Evolutionary conservation across 2,329 filamentous ascomycete genomes (phyloP), one percentile per base, ranked within the genome.

Genomic region (Venturia oleaginea): DNA sequence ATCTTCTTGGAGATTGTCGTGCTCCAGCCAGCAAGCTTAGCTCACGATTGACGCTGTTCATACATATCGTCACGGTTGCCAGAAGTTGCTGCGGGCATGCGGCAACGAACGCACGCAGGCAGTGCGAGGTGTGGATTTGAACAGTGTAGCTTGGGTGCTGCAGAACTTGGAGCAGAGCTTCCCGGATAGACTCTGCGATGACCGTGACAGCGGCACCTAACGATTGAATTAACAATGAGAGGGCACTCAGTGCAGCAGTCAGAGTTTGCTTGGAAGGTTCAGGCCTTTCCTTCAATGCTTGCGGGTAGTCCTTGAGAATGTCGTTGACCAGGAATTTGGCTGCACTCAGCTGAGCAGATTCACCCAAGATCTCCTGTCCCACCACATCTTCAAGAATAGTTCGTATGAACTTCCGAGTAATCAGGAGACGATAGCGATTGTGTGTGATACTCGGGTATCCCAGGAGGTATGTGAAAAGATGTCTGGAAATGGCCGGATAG

Each of bases 141-240:
- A 99, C 94, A 4, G 92, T 94, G 75, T 97, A 97, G 76, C 91
- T 97, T 0, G 92, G 91, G 75, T 99, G 94, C 70, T 96, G 91
- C 32, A 97, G 80, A 6, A 96, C 90, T 73, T 97, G 92, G 46
- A 97, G 80, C 38, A 99, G 79, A 4, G 89, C 89, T 74, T 99
- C 94, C 61, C 93, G 85, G 72, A 91, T 96, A 17, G 83, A 74
- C 68, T 99, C 95, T 8, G 91, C 89, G 69, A 97, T 86, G 63
- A 80, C 80, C 67, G 87, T 90, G 40, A 90, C 84, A 2, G 92
- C 92, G 24, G 93, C 93, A 3, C 92, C 93, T 4, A 99, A 81
- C 0, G 85, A 88, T 48, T 83, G 81, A 66, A 97, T 89, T 40
- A 99, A 79, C 4, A 91, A 89, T 1, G 89, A 84, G 6, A 97